phyloP scores from a whole-genome alignment of 2,329 filamentous ascomycete species.

The Penicillium sp. region DNA sequence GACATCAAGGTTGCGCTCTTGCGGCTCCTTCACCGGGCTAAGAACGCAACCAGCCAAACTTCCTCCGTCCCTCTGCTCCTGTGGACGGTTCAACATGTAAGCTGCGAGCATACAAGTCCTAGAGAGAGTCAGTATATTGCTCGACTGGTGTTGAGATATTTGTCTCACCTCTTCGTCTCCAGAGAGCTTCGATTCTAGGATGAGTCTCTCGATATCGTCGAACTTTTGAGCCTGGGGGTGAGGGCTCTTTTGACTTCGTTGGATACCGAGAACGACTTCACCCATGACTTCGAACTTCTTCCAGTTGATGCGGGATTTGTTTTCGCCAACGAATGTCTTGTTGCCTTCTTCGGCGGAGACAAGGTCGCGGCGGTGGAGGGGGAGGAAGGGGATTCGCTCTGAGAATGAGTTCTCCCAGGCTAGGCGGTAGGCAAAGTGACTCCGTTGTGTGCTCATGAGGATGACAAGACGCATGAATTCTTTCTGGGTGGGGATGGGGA shows the following conservation, averaged over 20 bases:
- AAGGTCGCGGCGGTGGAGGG: slow-evolving; percentile 83
- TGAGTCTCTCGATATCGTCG: slow-evolving; percentile 70
- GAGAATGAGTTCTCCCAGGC: slow-evolving; percentile 95
- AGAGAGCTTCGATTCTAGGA: slow-evolving; percentile 78
- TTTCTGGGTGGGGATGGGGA: slow-evolving; percentile 72
- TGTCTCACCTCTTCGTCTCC: slow-evolving; percentile 81
- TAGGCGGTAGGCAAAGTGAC: slow-evolving; percentile 91
- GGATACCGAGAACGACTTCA: slow-evolving; percentile 85
- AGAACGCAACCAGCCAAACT: slow-evolving; percentile 47
- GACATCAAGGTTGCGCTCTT: not conserved
- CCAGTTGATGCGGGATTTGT: slow-evolving; percentile 85
- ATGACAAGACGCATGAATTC: slow-evolving; percentile 86
- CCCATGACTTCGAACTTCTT: slow-evolving; percentile 97
- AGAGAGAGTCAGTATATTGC: slow-evolving; percentile 10
- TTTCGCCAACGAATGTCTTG: slow-evolving; percentile 77
- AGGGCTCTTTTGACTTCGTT: slow-evolving; percentile 84
- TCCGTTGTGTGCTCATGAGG: slow-evolving; percentile 90
- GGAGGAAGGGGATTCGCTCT: slow-evolving; percentile 90
- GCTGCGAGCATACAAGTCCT: slow-evolving; percentile 64
- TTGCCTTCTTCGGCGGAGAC: slow-evolving; percentile 93
- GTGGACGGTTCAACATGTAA: slow-evolving; percentile 55
- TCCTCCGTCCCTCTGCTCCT: slow-evolving; percentile 41
- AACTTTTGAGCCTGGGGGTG: slow-evolving; percentile 73
- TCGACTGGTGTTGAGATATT: not conserved
- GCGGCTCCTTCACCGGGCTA: slow-evolving; percentile 12